Percentiles rank a stretch among this genome's conserved stretches.
These are phyloP conservation scores for Vigna reflexopilosa DNA, from an alignment of 306 rosid species.

Conservation along the genomic window DNA sequence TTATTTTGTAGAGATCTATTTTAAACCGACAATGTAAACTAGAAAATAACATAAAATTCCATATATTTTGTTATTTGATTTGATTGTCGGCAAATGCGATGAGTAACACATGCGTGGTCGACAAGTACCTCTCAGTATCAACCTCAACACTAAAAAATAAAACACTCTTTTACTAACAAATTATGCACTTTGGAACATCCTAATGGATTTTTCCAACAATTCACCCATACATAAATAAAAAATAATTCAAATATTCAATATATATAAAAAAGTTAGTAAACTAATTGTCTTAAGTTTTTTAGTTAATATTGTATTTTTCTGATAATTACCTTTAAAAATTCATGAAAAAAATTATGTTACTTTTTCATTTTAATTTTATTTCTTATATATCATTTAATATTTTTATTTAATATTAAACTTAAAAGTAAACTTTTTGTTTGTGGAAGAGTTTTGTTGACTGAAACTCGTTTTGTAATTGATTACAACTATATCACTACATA, in stretches of 20 bases:
- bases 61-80: background rate
- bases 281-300: too few relatives aligned
- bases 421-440: background rate
- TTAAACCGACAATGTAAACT: conserved; percentile 7
- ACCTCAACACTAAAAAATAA: background rate
- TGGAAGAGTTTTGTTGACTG: background rate
- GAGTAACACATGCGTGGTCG: conserved; percentile 1
- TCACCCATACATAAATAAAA: too few relatives aligned
- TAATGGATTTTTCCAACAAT: too few relatives aligned
- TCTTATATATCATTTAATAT: too few relatives aligned
- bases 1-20: background rate
- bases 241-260: too few relatives aligned
- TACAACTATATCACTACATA: background rate
- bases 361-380: too few relatives aligned
- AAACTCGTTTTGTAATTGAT: background rate
- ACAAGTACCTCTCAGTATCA: conserved; percentile 11
- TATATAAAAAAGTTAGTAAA: too few relatives aligned
- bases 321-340: too few relatives aligned
- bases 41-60: background rate
- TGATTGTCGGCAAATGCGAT: background rate
- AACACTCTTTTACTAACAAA: background rate
- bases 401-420: too few relatives aligned
- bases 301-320: too few relatives aligned
- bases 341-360: too few relatives aligned
- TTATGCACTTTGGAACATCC: background rate